Base-by-base conservation (phyloP, 2,329 filamentous ascomycete species). In the Aspergillus puulaauensis region DNA sequence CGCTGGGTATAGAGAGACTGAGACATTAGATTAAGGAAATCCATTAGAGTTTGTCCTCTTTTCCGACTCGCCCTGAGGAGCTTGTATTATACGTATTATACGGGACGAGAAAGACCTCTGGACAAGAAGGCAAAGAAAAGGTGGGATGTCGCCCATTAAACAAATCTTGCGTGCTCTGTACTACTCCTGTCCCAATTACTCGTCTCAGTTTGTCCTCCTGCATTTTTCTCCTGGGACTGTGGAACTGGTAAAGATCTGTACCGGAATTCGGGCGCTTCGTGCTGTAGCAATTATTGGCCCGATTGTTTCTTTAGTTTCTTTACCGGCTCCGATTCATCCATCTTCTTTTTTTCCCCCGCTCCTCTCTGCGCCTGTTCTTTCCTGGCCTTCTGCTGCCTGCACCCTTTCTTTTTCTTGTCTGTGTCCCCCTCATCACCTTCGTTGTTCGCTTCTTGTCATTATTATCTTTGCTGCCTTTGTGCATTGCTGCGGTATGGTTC, bases 261-360 rank as follows among this genome's bases (percentile, higher is more conserved):
- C 49, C 48, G 33, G 54, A 57, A 12, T 54, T 15, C 43, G 7
- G 43, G 15, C 52, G 35, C 55, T 49, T 51, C 40, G 33, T 33
- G 41, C 39, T 45, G 52, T 11, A 31, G 33, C 35, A 45, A 57
- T 57, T 54, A 57, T 57, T 57, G 55, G 55, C 41, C 45, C 44
- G 23, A 40, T 45, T 45, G n/a, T 49, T 39, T 52, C 54, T 51
- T 24, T 48, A 43, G n/a, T 49, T 39, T 52, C 54, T 51, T 24
- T 48, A 43, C 35, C 49, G 24, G 15, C 35, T 56, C 54, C 54
- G 54, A 56, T 57, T 46, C 55, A 53, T 53, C 55, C 55, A 49
- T 19, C 14, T 45, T 45, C 23, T 45, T 50, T 17, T 44, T 51
- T 49, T 17, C 35, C 33, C 46, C 39, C 40, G 51, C 27, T 23